Evolutionary conservation across 1,284 basidiomycete species (phyloP), one percentile per base, ranked within the genome.

Genomic region (Kwoniella shivajii): DNA sequence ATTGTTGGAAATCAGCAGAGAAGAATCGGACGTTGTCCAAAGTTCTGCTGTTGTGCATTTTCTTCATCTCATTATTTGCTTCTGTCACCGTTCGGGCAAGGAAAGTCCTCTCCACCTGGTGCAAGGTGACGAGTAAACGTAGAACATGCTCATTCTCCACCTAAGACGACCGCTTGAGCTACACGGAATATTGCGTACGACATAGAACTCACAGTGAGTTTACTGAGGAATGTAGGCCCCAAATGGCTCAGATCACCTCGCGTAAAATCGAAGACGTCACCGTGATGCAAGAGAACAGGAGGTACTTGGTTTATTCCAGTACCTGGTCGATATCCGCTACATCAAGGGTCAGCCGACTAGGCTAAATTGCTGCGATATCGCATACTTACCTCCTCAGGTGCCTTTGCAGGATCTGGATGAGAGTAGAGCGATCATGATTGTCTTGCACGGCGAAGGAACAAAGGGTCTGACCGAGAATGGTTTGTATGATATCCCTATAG

Each of bases 371-470:
- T n/a, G 36, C 5, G 1, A 80, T 84, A 69, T 63, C 89, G 88
- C 87, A 86, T 51, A 37, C 63, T 22, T 75, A 59, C 76, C 72
- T 2, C 52, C 27, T 43, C 29, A 37, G 11, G 37, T 59, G 52
- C 26, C 60, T 64, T 10, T 82, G 71, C 49, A 96, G 77, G 24
- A 96, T 77, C 27, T 76, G 73, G 65, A 84, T 84, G 64, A 98
- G 72, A n/a, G 80, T 75, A 0, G 56, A 53, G 44, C 85, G 80
- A 71, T 99, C 96, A 24, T 82, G 77, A 14, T 83, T 74, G 68
- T 92, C 85, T 0, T 88, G 89, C 33, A 96, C 84, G 0, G 87
- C 88, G 73, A 90, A 99, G 1, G 86, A 83, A 29, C 82, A 84
- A 78, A 99, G 82, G 6, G 81, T 69, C 4, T 63, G 55, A 4